Evolutionary conservation across 305 asterid genomes (phyloP), one percentile per base, ranked within the genome.

Genomic region (Fraxinus paxiana): DNA sequence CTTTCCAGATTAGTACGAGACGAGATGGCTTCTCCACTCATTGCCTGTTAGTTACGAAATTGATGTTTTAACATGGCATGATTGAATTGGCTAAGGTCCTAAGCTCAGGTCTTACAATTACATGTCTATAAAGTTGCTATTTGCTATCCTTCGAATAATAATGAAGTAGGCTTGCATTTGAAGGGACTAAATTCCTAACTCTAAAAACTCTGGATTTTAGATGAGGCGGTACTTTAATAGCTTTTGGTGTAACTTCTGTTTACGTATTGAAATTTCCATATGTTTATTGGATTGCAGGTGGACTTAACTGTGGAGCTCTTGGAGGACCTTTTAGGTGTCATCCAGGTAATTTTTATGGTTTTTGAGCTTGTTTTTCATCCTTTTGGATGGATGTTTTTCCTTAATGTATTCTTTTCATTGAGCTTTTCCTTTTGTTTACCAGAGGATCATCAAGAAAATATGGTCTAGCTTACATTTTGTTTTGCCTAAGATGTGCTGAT

Each of bases 291-390:
- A 78, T 83, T 83, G 77, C 91, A 96, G 99, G 91, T 92, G 75
- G 98, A 96, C 88, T 91, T 96, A 88, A 85, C 96, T 61, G 80
- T 94, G 82, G 99, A 96, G 92, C 97, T 96, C 83, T 82, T 96
- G 86, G 98, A 96, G 91, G 98, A 96, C 80, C 98, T 96, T 82
- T 86, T 96, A 78, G 93, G 97, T 85, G 93, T 89, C 76, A 92
- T 96, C 81, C 98, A 94, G 97, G 99, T 93, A 88, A 43, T 48
- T 37, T 79, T 61, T 61, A 4, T 56, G 41, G 33, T 85, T 81
- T 79, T 61, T 65, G 10, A 18, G 67, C 28, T 2, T 7, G 70
- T 2, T 56, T 22, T 22, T n/a, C 63, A 51, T 35, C n/a, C 28
- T 28, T 35, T 8, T 22, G 12, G 74, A 67, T 22, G 12, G 74